Evolutionary conservation across 2,329 filamentous ascomycete genomes (phyloP).

Genomic region (Dactylellina parvicollis): DNA sequence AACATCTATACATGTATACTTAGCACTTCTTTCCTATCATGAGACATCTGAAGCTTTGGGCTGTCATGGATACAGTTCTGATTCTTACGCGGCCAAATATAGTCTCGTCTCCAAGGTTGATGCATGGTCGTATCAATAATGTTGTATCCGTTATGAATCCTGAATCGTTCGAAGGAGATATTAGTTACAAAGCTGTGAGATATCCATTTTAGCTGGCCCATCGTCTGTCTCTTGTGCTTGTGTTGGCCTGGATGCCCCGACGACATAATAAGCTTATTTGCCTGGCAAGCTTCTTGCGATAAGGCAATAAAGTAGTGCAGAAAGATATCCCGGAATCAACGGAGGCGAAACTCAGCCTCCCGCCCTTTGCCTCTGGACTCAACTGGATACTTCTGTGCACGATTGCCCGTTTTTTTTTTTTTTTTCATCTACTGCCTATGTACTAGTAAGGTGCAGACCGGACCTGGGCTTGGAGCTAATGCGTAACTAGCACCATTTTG

Average conservation of each 20-base stretch:
- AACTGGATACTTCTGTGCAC: not conserved
- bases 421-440: not conserved
- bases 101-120: slow-evolving; percentile 5
- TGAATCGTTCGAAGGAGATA: not conserved
- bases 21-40: not conserved
- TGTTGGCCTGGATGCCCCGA: slow-evolving; percentile 1
- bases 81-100: too few relatives aligned
- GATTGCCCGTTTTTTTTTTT: not conserved
- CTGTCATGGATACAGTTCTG: too few relatives aligned
- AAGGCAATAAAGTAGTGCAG: slow-evolving; percentile 6
- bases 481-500: not conserved
- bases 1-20: not conserved
- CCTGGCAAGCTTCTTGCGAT: slow-evolving; percentile 5
- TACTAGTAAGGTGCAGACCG: too few relatives aligned
- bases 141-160: not conserved
- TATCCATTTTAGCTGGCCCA: not conserved
- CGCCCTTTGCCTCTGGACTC: not conserved
- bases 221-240: not conserved
- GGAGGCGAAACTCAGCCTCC: slow-evolving; percentile 11
- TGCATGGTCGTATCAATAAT: slow-evolving; percentile 4
- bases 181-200: not conserved
- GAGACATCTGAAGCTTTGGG: not conserved
- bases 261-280: slow-evolving; percentile 26
- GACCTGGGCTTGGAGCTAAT: not conserved
- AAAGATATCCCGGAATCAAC: not conserved